Conservation (phyloP, 2,329 filamentous ascomycete species). For the Zymoseptoria brevis region DNA sequence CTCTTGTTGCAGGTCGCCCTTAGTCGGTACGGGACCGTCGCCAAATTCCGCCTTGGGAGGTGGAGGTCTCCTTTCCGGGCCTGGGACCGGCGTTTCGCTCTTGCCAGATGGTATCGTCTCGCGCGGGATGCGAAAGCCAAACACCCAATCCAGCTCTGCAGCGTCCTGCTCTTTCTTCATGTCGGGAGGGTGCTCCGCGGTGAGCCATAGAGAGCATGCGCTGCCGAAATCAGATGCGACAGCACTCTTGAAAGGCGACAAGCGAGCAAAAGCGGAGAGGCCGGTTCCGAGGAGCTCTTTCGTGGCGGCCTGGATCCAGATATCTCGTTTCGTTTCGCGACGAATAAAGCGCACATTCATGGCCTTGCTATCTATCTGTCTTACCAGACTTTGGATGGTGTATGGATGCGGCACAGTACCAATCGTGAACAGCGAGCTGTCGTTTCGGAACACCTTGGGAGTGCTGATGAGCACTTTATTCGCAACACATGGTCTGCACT, state of each 20-base stretch:
- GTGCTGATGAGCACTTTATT: conserved; percentile 60
- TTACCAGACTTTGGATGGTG: conserved; percentile 63
- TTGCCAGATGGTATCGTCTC: conserved; percentile 46
- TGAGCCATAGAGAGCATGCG: conserved; percentile 69
- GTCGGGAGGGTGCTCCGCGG: conserved; percentile 53
- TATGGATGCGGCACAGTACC: conserved; percentile 87
- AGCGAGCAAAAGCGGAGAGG: conserved; percentile 55
- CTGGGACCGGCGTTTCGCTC: conserved; percentile 51
- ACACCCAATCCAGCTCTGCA: conserved; percentile 67
- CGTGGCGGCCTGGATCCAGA: conserved; percentile 68
- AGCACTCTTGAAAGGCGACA: conserved; percentile 70
- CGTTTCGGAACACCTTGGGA: conserved; percentile 62
- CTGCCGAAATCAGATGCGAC: conserved; percentile 62
- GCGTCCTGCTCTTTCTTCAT: conserved; percentile 31
- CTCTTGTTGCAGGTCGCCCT: conserved; percentile 50
- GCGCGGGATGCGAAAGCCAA: conserved; percentile 73
- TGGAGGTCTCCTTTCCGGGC: conserved; percentile 46
- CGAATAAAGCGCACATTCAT: conserved; percentile 38
- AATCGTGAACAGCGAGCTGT: conserved; percentile 66
- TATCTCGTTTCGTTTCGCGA: conserved; percentile 61
- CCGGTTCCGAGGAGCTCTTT: conserved; percentile 58
- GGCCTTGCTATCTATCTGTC: conserved; percentile 39
- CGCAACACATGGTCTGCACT: conserved; percentile 66
- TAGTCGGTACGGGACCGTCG: conserved; percentile 45
- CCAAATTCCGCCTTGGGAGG: conserved; percentile 40